Evolutionary conservation across 345 rosid species (phyloP).

Genomic region (Pistacia atlantica): DNA sequence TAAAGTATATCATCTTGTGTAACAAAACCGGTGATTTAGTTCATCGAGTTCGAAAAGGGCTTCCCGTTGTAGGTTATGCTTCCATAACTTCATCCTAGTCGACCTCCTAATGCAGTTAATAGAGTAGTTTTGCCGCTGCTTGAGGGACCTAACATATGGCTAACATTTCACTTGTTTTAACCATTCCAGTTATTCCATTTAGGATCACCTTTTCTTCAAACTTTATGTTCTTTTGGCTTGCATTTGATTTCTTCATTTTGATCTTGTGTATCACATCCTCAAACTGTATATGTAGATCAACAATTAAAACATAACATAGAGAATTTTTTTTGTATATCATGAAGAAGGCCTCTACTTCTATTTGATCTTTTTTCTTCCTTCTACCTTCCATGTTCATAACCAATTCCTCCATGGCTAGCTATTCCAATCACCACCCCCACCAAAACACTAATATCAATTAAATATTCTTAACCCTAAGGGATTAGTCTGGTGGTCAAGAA

Average conservation of each 20-base stretch:
- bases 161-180: constrained; percentile 55
- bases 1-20: constrained; percentile 65
- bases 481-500: no score
- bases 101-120: constrained; percentile 57
- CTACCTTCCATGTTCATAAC: no score
- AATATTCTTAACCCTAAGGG: no score
- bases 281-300: constrained; percentile 38
- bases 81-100: constrained; percentile 42
- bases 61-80: constrained; percentile 48
- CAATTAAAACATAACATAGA: no score
- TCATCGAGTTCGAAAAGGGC: constrained; percentile 42
- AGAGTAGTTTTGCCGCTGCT: constrained; percentile 64
- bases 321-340: background rate
- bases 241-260: constrained; percentile 25
- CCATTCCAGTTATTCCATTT: constrained; percentile 52
- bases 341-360: constrained; percentile 27
- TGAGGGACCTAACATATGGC: constrained; percentile 61
- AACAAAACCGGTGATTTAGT: constrained; percentile 55
- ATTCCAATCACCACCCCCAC: no score
- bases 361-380: background rate
- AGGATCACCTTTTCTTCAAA: constrained; percentile 40
- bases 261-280: constrained; percentile 54
- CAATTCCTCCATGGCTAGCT: no score
- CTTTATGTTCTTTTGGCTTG: constrained; percentile 20
- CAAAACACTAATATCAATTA: no score